Conservation (phyloP, 192 early-diverging fungal genomes). For the Chytriomyces confervae region DNA sequence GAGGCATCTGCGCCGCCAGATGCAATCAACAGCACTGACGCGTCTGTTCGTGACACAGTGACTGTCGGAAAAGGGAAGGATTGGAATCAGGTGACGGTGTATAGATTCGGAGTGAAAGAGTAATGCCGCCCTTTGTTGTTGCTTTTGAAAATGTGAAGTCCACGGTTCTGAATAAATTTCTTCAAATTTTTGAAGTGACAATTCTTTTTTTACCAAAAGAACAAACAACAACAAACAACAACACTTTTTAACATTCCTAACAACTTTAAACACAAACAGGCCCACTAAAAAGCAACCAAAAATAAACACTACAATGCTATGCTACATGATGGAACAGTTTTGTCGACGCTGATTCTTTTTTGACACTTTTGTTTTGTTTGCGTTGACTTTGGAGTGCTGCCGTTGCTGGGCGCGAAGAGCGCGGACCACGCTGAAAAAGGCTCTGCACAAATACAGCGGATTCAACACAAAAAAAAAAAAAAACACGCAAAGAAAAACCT, state of each 20-base stretch:
- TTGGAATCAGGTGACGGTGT: constrained; percentile 46
- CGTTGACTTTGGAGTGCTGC: neutral
- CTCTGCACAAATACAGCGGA: constrained; percentile 29
- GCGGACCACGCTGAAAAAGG: constrained; percentile 80
- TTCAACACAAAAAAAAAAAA: neutral
- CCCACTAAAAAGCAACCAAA: too few species aligned
- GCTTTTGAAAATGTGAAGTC: too few species aligned
- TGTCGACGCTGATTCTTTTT: neutral
- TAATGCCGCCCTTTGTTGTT: too few species aligned
- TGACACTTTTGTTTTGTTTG: neutral
- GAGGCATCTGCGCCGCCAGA: constrained; percentile 55
- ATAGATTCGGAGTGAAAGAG: constrained; percentile 16
- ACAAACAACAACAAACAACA: too few species aligned
- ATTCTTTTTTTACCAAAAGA: too few species aligned
- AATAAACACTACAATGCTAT: too few species aligned
- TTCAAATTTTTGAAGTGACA: too few species aligned
- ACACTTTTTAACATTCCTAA: too few species aligned
- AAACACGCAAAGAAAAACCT: neutral
- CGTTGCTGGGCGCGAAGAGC: constrained; percentile 64
- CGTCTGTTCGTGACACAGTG: constrained; percentile 31
- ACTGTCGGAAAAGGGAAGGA: constrained; percentile 38
- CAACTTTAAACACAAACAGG: too few species aligned
- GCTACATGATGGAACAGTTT: too few species aligned
- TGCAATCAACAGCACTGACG: constrained; percentile 47
- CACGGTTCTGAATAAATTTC: too few species aligned